Conservation (phyloP, 768 basidiomycete genomes). For the Leccinellum luteum region DNA sequence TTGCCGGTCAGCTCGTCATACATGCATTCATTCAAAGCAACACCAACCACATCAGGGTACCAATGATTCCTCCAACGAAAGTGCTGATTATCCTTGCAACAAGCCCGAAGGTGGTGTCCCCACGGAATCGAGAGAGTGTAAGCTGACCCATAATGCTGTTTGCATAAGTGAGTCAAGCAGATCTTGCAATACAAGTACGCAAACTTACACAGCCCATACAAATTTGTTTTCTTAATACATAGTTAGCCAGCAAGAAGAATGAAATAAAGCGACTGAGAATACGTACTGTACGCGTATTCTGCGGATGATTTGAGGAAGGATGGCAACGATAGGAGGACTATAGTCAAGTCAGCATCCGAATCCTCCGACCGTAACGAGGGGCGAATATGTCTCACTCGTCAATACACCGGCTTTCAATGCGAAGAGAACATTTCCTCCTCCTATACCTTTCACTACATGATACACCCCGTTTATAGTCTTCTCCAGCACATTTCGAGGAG, state of each 20-base stretch:
- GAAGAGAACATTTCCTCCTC: constrained; percentile 61
- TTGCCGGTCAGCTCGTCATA: background rate
- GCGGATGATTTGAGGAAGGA: constrained; percentile 55
- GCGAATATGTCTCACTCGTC: constrained; percentile 41
- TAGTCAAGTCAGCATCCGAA: background rate
- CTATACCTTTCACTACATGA: constrained; percentile 36
- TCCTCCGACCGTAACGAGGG: background rate
- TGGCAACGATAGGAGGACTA: constrained; percentile 60
- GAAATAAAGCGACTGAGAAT: background rate
- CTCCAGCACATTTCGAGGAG: constrained; percentile 62
- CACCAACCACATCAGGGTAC: constrained; percentile 64
- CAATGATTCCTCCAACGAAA: constrained; percentile 60
- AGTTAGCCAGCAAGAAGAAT: constrained; percentile 5
- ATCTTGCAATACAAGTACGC: background rate
- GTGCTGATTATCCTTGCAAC: constrained; percentile 61
- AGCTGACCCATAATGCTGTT: constrained; percentile 72
- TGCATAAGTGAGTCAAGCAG: background rate
- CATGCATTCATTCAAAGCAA: background rate
- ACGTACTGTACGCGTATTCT: constrained; percentile 56
- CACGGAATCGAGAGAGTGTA: constrained; percentile 66
- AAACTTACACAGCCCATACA: constrained; percentile 66
- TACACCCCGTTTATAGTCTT: constrained; percentile 46
- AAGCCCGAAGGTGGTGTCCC: constrained; percentile 71
- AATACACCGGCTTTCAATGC: constrained; percentile 70
- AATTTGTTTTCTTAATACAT: constrained; percentile 52